phyloP scores from a whole-genome alignment of 73 alveolate species.

The Diophrys sp. region DNA sequence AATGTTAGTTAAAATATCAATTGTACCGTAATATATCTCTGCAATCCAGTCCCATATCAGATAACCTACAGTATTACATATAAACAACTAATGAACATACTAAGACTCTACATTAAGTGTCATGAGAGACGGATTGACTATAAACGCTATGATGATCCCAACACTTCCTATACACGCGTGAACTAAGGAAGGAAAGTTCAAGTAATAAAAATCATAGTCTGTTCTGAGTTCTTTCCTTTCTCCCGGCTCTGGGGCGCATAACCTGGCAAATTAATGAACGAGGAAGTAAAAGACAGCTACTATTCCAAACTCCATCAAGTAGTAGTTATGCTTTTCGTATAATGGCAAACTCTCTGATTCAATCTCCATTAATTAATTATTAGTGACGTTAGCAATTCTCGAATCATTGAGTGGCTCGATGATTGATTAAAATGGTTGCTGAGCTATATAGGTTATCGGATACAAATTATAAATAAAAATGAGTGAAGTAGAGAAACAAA shows the following conservation, averaged over 20 bases:
- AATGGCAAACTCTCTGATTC: background rate
- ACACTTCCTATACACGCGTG: background rate
- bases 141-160: background rate
- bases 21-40: background rate
- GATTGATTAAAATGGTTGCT: too few species aligned
- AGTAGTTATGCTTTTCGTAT: background rate
- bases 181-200: background rate
- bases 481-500: too few species aligned
- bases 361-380: background rate
- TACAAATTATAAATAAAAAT: too few species aligned
- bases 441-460: too few species aligned
- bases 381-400: too few species aligned
- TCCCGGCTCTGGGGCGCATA: background rate
- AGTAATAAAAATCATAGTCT: background rate
- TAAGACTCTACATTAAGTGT: background rate
- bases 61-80: background rate
- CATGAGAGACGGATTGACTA: background rate
- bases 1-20: background rate
- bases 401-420: too few species aligned
- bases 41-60: background rate
- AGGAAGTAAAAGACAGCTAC: background rate
- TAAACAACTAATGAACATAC: constrained; percentile 1
- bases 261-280: background rate
- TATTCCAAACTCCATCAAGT: background rate
- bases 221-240: background rate